Evolutionary conservation across 2,329 filamentous ascomycete species (phyloP).

Genomic region (Claviceps sp.): DNA sequence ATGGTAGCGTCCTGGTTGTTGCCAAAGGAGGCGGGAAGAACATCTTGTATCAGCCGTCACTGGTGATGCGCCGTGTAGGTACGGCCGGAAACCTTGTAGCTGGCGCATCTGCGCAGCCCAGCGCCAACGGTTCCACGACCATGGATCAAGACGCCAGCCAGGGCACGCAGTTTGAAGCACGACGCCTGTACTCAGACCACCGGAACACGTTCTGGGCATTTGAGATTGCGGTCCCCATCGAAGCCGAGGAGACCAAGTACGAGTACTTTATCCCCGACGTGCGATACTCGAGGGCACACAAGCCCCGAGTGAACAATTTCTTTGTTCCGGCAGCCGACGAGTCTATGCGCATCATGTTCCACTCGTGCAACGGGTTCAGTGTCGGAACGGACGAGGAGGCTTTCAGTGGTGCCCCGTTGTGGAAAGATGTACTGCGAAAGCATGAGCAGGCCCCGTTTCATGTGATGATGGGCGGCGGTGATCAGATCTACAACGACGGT

Average conservation of each 20-base stretch:
- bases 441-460: conserved; percentile 78
- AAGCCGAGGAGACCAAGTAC: conserved; percentile 57
- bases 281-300: conserved; percentile 42
- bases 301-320: conserved; percentile 54
- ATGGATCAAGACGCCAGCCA: conserved; percentile 16
- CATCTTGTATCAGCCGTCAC: conserved; percentile 43
- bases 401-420: conserved; percentile 83
- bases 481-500: conserved; percentile 94
- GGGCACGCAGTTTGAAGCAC: conserved; percentile 26
- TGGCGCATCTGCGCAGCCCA: conserved; percentile 14
- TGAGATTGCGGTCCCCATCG: conserved; percentile 65
- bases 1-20: conserved; percentile 77
- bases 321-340: conserved; percentile 73
- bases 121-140: conserved; percentile 13
- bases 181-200: conserved; percentile 51
- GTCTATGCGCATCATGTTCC: conserved; percentile 97
- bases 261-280: conserved; percentile 61
- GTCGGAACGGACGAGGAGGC: conserved; percentile 72
- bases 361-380: conserved; percentile 95
- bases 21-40: conserved; percentile 54
- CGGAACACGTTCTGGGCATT: conserved; percentile 89
- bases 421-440: conserved; percentile 81
- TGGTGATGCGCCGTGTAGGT: conserved; percentile 37
- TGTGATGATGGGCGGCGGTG: conserved; percentile 88
- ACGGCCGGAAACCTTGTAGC: conserved; percentile 10